Evolutionary conservation across 2,329 filamentous ascomycete genomes (phyloP), one percentile per base, ranked within the genome.

Genomic region (Talaromyces albobiverticillius): DNA sequence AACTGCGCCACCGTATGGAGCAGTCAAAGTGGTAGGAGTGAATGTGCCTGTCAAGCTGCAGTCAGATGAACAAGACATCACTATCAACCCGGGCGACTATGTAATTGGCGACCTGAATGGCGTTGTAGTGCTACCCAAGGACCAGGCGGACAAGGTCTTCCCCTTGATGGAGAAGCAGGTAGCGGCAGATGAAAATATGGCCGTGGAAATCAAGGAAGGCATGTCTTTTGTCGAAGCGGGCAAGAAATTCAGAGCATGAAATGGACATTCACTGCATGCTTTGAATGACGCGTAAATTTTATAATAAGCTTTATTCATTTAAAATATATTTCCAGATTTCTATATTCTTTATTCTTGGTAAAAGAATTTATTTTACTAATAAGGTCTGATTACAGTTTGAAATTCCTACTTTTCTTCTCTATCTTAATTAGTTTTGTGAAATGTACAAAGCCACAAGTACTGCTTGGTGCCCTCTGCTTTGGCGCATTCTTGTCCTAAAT

Each of bases 21-120:
- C 72, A 51, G 71, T 68, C 1, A 60, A 67, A 11, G 64, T 67
- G 11, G 66, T 67, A 1, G 65, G 65, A 50, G 50, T 73, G 34
- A 69, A 73, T 58, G 61, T 67, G 2, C 67, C 71, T 0, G 60
- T 73, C 0, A 50, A 61, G 14, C 71, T 66, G 53, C 62, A 61
- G 41, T 61, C 59, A 36, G 60, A 66, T 3, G 54, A 54, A 9
- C 59, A 61, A 34, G 53, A 63, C 23, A 54, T 68, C 6, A 59
- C 55, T 11, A 62, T 72, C 41, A 61, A 65, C 25, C 70, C 70
- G 3, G 68, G 67, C 6, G 70, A 73, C 57, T 61, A 67, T 48
- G 63, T 73, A 18, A 55, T 71, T 26, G 70, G 67, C 6, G 70
- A 73, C 57, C 52, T 45, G 23, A 45, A 46, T 10, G 50, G 50